Conservation (phyloP, 2,329 filamentous ascomycete genomes). For the Talaromyces sp. region DNA sequence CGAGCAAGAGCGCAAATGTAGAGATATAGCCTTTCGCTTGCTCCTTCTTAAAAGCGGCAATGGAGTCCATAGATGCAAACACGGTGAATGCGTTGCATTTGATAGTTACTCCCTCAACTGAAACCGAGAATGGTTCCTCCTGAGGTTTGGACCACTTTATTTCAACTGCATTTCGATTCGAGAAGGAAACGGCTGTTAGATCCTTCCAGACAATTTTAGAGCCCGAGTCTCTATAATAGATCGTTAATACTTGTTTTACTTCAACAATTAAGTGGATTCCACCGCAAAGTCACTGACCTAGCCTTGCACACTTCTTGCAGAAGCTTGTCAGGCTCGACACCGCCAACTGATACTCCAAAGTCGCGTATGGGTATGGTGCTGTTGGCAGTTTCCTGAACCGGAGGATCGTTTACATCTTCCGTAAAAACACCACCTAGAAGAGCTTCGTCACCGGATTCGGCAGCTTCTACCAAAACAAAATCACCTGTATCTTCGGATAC, state of each 20-base stretch:
- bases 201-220: constrained; percentile 65
- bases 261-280: neutral
- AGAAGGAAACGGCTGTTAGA: constrained; percentile 69
- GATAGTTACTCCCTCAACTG: constrained; percentile 42
- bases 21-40: constrained; percentile 87
- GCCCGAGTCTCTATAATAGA: constrained; percentile 58
- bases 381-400: constrained; percentile 32
- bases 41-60: constrained; percentile 69
- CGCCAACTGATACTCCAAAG: constrained; percentile 80
- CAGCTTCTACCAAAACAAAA: constrained; percentile 23
- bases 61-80: constrained; percentile 66
- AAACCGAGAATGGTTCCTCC: constrained; percentile 45
- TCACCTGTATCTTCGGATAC: constrained; percentile 18
- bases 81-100: constrained; percentile 47
- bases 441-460: constrained; percentile 45
- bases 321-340: constrained; percentile 69
- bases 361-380: constrained; percentile 61
- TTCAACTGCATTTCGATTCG: constrained; percentile 69
- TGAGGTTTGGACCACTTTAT: constrained; percentile 78
- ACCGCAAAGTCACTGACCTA: constrained; percentile 47
- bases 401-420: constrained; percentile 41
- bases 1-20: constrained; percentile 73
- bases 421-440: constrained; percentile 58
- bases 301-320: constrained; percentile 86
- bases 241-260: neutral